Percentiles rank a stretch among this genome's conserved stretches.
Conservation (phyloP, 2,329 filamentous ascomycete species). For the Neocatenulostroma microsporum region DNA sequence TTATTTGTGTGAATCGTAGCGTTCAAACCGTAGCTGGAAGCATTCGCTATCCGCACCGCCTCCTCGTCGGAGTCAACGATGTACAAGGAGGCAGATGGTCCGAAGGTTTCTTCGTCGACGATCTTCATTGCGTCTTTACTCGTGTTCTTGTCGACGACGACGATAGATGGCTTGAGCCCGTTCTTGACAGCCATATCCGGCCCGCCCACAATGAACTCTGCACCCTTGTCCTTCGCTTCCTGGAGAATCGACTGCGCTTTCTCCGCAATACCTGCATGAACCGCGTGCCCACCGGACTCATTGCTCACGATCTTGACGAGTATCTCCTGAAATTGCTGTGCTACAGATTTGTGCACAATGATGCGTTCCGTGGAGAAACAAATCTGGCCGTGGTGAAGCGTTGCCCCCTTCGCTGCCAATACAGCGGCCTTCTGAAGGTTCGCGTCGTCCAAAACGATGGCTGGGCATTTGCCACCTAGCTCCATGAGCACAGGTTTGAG, state of each 20-base stretch:
- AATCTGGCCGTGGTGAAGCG: slow-evolving; percentile 30
- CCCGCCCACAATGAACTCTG: slow-evolving; percentile 18
- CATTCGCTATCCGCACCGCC: slow-evolving; percentile 19
- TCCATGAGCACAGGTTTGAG: slow-evolving; percentile 44
- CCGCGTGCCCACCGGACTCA: slow-evolving; percentile 13
- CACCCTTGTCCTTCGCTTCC: slow-evolving; percentile 20
- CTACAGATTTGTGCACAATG: slow-evolving; percentile 20
- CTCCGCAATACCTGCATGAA: slow-evolving; percentile 20
- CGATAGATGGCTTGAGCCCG: slow-evolving; percentile 15
- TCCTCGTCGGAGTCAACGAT: slow-evolving; percentile 20
- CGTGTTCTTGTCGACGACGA: slow-evolving; percentile 10
- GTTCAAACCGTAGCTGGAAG: slow-evolving; percentile 23
- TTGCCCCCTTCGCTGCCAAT: slow-evolving; percentile 23
- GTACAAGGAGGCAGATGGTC: slow-evolving; percentile 21
- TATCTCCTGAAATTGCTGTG: slow-evolving; percentile 15
- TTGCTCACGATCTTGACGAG: slow-evolving; percentile 7
- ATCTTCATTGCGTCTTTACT: slow-evolving; percentile 14
- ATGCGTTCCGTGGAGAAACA: slow-evolving; percentile 32
- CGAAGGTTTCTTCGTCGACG: slow-evolving; percentile 25
- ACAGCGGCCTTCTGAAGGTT: slow-evolving; percentile 37
- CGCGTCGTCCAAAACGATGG: slow-evolving; percentile 40
- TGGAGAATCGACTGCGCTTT: slow-evolving; percentile 24
- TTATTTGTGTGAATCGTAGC: slow-evolving; percentile 22
- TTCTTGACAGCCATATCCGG: slow-evolving; percentile 11
- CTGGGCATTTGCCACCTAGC: slow-evolving; percentile 42